phyloP scores from a whole-genome alignment of 192 early-diverging fungal genomes.

The Coemansia sp. region DNA sequence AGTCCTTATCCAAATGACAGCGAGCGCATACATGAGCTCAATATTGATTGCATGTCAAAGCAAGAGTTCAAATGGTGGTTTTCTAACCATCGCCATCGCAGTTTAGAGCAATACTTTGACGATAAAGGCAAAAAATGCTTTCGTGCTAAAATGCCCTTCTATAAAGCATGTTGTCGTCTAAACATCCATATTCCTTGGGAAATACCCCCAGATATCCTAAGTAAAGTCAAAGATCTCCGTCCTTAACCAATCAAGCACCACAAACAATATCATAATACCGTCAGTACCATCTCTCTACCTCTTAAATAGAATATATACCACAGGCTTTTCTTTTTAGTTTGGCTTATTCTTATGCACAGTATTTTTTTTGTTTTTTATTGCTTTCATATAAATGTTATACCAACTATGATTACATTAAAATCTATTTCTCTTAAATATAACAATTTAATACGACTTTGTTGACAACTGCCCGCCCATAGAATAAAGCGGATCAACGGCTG shows the following conservation, averaged over 20 bases:
- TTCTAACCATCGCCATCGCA: constrained; percentile 46
- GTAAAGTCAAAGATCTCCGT: constrained; percentile 2
- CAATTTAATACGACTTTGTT: too few species aligned
- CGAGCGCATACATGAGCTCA: constrained; percentile 14
- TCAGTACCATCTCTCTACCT: not conserved
- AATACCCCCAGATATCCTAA: constrained; percentile 16
- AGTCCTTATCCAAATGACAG: constrained; percentile 32
- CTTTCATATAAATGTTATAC: not conserved
- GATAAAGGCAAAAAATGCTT: constrained; percentile 18
- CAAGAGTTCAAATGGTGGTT: constrained; percentile 48
- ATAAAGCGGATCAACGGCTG: not conserved
- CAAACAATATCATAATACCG: not conserved
- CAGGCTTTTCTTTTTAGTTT: not conserved
- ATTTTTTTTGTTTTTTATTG: constrained; percentile 3
- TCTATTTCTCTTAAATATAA: not conserved
- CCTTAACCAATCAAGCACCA: not conserved
- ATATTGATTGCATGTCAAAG: constrained; percentile 10
- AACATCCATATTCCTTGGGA: constrained; percentile 20
- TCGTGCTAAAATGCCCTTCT: constrained; percentile 18
- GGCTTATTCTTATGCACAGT: not conserved
- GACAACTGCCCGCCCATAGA: not conserved
- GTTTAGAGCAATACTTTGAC: constrained; percentile 5
- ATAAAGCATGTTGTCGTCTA: constrained; percentile 23
- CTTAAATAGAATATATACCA: not conserved
- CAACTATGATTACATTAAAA: not conserved